phyloP scores from a whole-genome alignment of 331 rosid genomes.

The Quercus tomentella region DNA sequence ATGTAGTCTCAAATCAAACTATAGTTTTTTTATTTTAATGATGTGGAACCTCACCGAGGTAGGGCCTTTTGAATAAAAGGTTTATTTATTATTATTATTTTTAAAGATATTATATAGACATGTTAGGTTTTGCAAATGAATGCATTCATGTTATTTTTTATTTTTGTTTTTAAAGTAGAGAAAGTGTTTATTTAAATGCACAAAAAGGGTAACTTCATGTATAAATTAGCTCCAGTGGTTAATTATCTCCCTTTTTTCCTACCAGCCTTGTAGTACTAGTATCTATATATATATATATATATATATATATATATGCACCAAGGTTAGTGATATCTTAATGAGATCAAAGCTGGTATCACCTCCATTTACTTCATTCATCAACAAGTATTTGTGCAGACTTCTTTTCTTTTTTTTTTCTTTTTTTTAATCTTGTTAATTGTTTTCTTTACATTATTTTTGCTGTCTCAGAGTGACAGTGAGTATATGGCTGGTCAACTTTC shows the following conservation, averaged over 20 bases:
- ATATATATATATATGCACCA: background rate
- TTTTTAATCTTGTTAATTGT: background rate
- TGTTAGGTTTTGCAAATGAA: background rate
- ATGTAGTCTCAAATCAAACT: background rate
- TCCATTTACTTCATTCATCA: background rate
- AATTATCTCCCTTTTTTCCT: background rate
- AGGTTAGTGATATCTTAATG: background rate
- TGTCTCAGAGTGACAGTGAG: conserved; percentile 84
- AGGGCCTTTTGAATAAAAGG: too few relatives aligned
- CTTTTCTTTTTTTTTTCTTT: background rate
- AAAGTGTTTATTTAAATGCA: too few relatives aligned
- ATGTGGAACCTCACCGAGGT: too few relatives aligned
- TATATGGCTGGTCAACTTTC: conserved; percentile 99
- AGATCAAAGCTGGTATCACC: background rate
- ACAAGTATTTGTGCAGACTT: background rate
- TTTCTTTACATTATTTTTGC: background rate
- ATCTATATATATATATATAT: background rate
- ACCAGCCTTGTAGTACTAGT: background rate
- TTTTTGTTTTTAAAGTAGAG: too few relatives aligned
- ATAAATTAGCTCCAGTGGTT: background rate
- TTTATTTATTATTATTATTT: background rate
- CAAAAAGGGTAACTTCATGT: background rate
- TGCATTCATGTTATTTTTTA: background rate
- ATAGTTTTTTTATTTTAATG: background rate
- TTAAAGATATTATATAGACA: background rate